A percentile compares a stretch with the other conserved stretches of the same genome.
Evolutionary conservation across 2,329 filamentous ascomycete species (phyloP).

Genomic region (Fusarium sp.): DNA sequence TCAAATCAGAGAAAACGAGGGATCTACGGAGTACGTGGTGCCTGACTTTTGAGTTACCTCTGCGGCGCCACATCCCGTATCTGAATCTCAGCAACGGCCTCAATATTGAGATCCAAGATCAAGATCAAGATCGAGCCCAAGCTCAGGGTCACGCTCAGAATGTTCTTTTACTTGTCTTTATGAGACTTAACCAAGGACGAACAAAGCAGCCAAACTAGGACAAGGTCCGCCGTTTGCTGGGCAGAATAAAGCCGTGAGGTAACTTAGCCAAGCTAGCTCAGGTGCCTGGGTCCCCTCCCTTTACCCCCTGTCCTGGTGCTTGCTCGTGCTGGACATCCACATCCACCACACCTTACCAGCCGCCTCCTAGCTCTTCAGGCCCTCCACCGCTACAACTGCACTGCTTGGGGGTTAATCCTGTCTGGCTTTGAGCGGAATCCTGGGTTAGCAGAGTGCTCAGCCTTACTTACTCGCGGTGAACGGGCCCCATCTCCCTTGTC

Average conservation of each 20-base stretch:
- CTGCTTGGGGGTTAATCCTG: constrained; percentile 28
- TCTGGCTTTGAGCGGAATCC: constrained; percentile 38
- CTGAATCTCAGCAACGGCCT: constrained; percentile 11
- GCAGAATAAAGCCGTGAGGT: constrained; percentile 41
- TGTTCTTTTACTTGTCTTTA: neutral
- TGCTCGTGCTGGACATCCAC: constrained; percentile 5
- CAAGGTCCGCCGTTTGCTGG: constrained; percentile 40
- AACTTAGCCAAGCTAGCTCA: constrained; percentile 36
- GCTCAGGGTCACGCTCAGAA: neutral
- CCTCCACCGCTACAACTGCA: constrained; percentile 40
- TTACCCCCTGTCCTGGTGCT: constrained; percentile 36
- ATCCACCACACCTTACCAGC: constrained; percentile 45
- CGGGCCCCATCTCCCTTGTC: constrained; percentile 39
- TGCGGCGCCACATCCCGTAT: constrained; percentile 35
- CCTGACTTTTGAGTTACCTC: constrained; percentile 22
- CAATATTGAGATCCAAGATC: neutral
- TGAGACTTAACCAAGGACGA: constrained; percentile 11
- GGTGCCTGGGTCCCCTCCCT: constrained; percentile 32
- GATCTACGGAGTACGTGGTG: constrained; percentile 34
- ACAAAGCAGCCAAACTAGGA: constrained; percentile 14
- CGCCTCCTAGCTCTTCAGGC: constrained; percentile 6
- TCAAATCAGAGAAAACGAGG: constrained; percentile 39
- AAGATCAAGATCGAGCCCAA: neutral
- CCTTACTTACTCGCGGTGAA: constrained; percentile 48
- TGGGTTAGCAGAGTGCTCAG: constrained; percentile 44